Conservation (phyloP, 768 basidiomycete genomes). For the Steccherinum ochraceum region DNA sequence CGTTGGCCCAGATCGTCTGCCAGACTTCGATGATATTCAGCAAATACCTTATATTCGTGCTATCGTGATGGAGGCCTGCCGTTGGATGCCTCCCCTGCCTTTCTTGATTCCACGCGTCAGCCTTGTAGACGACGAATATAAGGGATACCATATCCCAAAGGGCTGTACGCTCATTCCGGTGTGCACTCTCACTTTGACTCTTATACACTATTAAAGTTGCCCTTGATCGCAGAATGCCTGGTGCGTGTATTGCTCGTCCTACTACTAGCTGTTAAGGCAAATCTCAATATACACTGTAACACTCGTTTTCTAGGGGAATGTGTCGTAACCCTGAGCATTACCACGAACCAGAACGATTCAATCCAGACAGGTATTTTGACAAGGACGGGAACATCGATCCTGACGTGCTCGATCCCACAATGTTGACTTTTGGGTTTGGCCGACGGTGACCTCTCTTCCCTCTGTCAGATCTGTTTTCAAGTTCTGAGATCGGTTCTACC, state of each 20-base stretch:
- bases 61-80: not conserved
- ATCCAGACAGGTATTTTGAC: slow-evolving; percentile 20
- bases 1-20: not conserved
- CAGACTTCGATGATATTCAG: not conserved
- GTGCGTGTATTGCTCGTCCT: too few relatives aligned
- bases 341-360: slow-evolving; percentile 21
- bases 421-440: slow-evolving; percentile 2
- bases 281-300: too few relatives aligned
- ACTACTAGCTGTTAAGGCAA: too few relatives aligned
- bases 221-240: too few relatives aligned
- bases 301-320: slow-evolving; percentile 22
- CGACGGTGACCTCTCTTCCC: slow-evolving; percentile 3
- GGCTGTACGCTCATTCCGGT: slow-evolving; percentile 33
- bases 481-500: too few relatives aligned
- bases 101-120: not conserved
- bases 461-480: too few relatives aligned
- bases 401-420: not conserved
- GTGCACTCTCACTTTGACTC: too few relatives aligned
- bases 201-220: too few relatives aligned
- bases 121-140: not conserved
- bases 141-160: slow-evolving; percentile 29
- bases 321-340: slow-evolving; percentile 20
- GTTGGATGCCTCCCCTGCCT: not conserved
- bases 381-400: not conserved
- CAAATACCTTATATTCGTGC: not conserved